Percentiles rank a stretch among this genome's conserved stretches.
Evolutionary conservation across 1,284 basidiomycete genomes (phyloP).

Genomic region (Cryptococcus sp.): DNA sequence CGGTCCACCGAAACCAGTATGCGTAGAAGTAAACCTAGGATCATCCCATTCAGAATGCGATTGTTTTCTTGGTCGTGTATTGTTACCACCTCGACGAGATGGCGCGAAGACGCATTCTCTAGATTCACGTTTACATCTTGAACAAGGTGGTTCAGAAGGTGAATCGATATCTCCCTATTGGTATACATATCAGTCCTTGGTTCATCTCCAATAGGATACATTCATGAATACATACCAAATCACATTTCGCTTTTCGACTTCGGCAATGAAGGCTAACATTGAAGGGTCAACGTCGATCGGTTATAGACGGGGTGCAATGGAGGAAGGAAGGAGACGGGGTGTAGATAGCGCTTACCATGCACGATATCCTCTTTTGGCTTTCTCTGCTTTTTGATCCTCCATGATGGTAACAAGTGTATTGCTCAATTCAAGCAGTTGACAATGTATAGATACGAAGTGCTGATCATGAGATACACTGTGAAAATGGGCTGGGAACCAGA

Average conservation of each 20-base stretch:
- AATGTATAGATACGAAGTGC: no score
- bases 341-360: conserved; percentile 29
- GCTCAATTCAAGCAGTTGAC: no score
- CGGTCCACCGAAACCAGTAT: neutral
- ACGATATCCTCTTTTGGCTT: conserved; percentile 36
- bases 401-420: no score
- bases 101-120: conserved; percentile 49
- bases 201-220: neutral
- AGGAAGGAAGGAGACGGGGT: neutral
- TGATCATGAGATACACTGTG: no score
- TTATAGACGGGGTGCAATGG: neutral
- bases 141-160: conserved; percentile 48
- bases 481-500: no score
- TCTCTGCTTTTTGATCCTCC: conserved; percentile 7
- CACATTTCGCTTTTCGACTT: conserved; percentile 39
- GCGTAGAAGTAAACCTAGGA: neutral
- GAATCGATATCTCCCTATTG: conserved; percentile 46
- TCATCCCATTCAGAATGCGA: neutral
- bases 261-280: conserved; percentile 36
- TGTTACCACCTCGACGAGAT: conserved; percentile 41
- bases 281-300: neutral
- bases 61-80: conserved; percentile 17
- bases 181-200: neutral
- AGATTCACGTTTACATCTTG: conserved; percentile 47
- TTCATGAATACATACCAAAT: conserved; percentile 22